Base-by-base conservation (phyloP, 352 stramenopile species). In the Thraustochytrium sp. region DNA sequence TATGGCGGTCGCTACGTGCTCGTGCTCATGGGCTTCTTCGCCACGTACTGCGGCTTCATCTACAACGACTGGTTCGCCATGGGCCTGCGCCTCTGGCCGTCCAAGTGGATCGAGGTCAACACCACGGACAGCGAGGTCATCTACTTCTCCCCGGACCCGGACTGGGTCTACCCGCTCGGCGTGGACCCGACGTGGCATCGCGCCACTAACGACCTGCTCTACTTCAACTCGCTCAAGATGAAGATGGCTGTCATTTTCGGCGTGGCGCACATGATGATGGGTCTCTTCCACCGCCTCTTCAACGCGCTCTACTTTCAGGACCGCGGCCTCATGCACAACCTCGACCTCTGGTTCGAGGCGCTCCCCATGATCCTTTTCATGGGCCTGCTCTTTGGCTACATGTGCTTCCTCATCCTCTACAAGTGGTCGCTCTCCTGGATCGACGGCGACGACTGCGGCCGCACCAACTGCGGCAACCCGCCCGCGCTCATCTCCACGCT, bases 211-310 rank as follows among this genome's bases (percentile, higher is more conserved):
- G 95, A 99, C 75, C 89, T 99, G 75, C 87, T 99, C 21, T 99
- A 99, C 86, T 98, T 98, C 89, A 99, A 99, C 90, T 98, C 94
- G 46, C 98, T 99, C 91, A 99, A 99, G 90, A 99, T 99, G 97
- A 99, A 99, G 90, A 91, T 99, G 29, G 96, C 93, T 76, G 95
- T 99, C 31, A 98, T 99, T 65, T 92, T 99, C 65, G 97, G 96
- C 53, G 98, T 99, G 73, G 89, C 95, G 64, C 97, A 99, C 87
- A 99, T 99, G 97, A 97, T 95, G 76, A 93, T 97, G 31, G 97
- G 97, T 86, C 98, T 98, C 42, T 88, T 92, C 44, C 90, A 99
- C 38, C 98, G 97, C 87, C 95, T 94, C 51, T 88, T 94, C 65
- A 99, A 99, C 89, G 93, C 91, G 42, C 36, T 98, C 11, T 98